These are phyloP conservation scores for Croton laevigatus DNA, from an alignment of 441 rosid species.

Conservation along the genomic window DNA sequence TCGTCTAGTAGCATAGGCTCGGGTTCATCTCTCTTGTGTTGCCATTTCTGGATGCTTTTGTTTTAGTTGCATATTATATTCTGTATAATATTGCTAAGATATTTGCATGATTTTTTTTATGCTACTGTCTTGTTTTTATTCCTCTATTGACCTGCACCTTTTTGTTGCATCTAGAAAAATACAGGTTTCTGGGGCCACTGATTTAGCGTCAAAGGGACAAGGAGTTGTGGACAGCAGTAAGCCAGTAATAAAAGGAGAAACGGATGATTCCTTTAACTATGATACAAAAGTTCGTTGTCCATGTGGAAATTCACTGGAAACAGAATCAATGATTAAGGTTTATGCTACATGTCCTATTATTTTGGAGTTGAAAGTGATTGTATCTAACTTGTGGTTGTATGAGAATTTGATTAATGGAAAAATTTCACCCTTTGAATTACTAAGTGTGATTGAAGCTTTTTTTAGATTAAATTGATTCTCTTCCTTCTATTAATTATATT, in stretches of 20 bases:
- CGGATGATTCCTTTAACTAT: slow-evolving; percentile 45
- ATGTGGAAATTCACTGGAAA: slow-evolving; percentile 76
- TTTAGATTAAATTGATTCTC: background rate
- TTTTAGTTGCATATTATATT: background rate
- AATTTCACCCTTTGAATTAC: background rate
- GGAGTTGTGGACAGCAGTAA: slow-evolving; percentile 64
- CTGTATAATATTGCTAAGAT: background rate
- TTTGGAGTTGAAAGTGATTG: background rate
- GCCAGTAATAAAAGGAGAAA: slow-evolving; percentile 61
- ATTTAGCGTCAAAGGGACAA: slow-evolving; percentile 82
- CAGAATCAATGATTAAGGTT: slow-evolving; percentile 82
- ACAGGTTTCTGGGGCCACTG: slow-evolving; percentile 90
- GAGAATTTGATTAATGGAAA: background rate
- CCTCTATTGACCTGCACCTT: slow-evolving; percentile 18
- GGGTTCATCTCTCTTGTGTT: slow-evolving; percentile 6
- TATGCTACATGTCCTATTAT: slow-evolving; percentile 2
- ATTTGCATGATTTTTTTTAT: background rate
- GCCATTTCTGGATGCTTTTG: background rate
- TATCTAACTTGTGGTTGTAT: background rate
- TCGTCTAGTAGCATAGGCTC: too few species aligned
- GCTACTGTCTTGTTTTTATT: background rate
- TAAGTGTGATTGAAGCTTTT: background rate
- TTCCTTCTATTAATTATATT: background rate
- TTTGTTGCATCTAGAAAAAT: slow-evolving; percentile 59
- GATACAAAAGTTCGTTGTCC: slow-evolving; percentile 86